Conservation (phyloP, 805 yeast species). For the Wickerhamiella galacta region DNA sequence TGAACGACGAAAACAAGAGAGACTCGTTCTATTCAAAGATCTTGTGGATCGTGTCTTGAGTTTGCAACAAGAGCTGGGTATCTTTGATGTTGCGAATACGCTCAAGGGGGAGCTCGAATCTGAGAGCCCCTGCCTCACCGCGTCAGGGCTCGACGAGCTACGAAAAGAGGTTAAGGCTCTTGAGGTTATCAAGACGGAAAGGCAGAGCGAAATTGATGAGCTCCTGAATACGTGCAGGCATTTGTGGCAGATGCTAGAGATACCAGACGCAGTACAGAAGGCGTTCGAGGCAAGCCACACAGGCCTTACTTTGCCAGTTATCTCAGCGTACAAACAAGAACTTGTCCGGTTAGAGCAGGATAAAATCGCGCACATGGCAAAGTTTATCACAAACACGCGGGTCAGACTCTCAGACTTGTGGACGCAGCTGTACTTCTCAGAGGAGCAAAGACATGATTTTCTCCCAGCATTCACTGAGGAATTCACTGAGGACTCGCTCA, state of each 20-base stretch:
- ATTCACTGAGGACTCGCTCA: not conserved
- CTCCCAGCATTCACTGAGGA: conserved; percentile 2
- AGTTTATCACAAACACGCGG: not conserved
- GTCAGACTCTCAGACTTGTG: conserved; percentile 1
- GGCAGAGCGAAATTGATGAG: not conserved
- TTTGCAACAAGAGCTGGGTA: not conserved
- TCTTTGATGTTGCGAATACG: not conserved
- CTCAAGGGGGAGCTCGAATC: not conserved
- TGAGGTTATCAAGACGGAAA: not conserved
- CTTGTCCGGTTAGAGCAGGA: conserved; percentile 1
- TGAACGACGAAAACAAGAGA: not conserved
- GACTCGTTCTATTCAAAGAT: not conserved
- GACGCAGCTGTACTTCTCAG: not conserved
- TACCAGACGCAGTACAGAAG: not conserved
- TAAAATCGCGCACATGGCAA: not conserved
- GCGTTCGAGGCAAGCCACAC: not conserved
- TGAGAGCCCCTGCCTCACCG: not conserved
- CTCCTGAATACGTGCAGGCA: not conserved
- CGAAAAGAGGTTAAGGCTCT: not conserved
- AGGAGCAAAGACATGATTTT: not conserved
- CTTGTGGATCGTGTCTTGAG: not conserved
- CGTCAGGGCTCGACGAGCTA: not conserved
- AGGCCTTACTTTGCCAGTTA: not conserved
- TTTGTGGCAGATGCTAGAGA: not conserved
- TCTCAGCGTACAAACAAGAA: not conserved